Evolutionary conservation across 108 stramenopile genomes (phyloP), one percentile per base, ranked within the genome.

Genomic region (Chaetoceros muelleri): DNA sequence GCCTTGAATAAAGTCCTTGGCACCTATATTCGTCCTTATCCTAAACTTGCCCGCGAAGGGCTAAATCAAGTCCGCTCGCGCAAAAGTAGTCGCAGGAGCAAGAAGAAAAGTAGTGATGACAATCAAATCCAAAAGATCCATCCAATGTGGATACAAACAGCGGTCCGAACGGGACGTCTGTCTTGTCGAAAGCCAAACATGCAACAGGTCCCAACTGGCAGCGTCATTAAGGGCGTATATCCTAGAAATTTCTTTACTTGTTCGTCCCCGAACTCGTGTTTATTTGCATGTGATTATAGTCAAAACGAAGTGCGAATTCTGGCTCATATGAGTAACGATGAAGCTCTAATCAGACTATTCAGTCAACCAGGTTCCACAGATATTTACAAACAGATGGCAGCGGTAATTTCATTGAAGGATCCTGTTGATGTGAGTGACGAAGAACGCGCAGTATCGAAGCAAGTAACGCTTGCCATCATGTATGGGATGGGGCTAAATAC

Each of bases 271-370:
- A 53, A 62, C n/a, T 40, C 44, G 16, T 47, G 53, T 21, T 49
- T 78, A 2, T 71, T 82, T 57, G 71, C 74, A 18, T 72, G 65
- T 34, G 81, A 82, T 40, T 82, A 82, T 50, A 69, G 66, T 19
- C 81, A 82, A 49, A 75, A 75, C 51, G 81, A 82, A 68, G 71
- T 82, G 20, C 48, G 81, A 13, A 75, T 82, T 10, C 67, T 82
- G 26, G 81, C 81, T 0, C 81, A 82, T 34, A 65, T 81, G 67
- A 50, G 58, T 24, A 8, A 27, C 10, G 81, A 82, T 44, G 48
- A 63, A 48, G 67, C 63, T 10, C 29, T 82, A 49, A 50, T 67
- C 24, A 46, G 61, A 2, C 57, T 78, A 20, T 82, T 82, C 40
- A 44, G 51, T 30, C 51, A 51, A 24, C 49, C 60, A 25, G 48